A percentile compares a stretch with the other conserved stretches of the same genome.
Conservation (phyloP, 164 flowering plant species). For the Magnolia changhungtana region DNA sequence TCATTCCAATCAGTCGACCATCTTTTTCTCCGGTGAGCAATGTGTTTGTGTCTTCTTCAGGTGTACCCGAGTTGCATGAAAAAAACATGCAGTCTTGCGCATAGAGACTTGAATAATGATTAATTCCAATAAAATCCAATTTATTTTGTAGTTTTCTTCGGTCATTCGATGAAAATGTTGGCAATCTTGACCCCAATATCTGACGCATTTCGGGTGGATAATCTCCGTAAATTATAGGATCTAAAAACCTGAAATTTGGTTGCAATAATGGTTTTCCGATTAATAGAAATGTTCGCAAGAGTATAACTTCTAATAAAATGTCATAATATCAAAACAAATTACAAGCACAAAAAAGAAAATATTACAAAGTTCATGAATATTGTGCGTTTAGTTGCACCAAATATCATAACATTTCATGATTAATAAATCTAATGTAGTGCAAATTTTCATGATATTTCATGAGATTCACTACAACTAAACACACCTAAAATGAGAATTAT, state of each 20-base stretch:
- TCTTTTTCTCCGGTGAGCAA: conserved; percentile 8
- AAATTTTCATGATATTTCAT: too few relatives aligned
- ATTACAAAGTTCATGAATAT: too few relatives aligned
- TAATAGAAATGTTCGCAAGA: neutral
- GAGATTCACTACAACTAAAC: too few relatives aligned
- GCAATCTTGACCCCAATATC: conserved; percentile 21
- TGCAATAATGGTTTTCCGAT: too few relatives aligned
- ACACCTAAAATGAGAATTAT: too few relatives aligned
- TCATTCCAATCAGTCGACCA: conserved; percentile 19
- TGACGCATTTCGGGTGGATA: conserved; percentile 40
- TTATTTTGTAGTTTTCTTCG: conserved; percentile 16
- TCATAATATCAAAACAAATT: neutral
- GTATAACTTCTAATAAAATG: neutral
- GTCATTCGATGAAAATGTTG: conserved; percentile 27
- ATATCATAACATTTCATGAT: too few relatives aligned
- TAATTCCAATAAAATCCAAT: conserved; percentile 38
- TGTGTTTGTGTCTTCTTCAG: neutral
- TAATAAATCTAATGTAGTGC: too few relatives aligned
- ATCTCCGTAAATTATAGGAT: conserved; percentile 37
- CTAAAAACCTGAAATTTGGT: conserved; percentile 28
- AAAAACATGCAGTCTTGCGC: conserved; percentile 24
- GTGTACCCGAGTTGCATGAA: neutral
- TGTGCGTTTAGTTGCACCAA: too few relatives aligned
- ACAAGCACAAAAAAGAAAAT: neutral
- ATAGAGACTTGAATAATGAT: conserved; percentile 12